These are phyloP conservation scores for Moricandia moricandioides DNA, from an alignment of 345 rosid genomes.

Conservation along the genomic window DNA sequence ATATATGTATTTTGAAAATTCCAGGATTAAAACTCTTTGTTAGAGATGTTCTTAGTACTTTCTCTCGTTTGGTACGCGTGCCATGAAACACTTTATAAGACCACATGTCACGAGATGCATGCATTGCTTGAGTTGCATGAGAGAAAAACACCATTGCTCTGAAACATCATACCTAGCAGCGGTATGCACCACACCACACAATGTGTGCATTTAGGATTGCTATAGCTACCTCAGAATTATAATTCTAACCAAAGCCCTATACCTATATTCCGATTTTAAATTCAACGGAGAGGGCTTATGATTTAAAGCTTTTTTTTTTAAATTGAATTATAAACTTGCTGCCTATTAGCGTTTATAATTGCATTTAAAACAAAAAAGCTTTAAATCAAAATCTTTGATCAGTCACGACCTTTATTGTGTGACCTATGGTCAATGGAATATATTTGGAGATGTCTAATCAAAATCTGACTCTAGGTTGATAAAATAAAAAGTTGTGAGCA, in stretches of 20 bases:
- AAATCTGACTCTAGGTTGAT: background rate
- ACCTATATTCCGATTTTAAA: background rate
- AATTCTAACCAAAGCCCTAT: background rate
- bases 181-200: conserved; percentile 2
- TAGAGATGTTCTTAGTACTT: too few species aligned
- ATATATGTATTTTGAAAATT: too few species aligned
- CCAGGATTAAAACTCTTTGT: too few species aligned
- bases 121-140: background rate
- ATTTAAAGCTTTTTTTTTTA: too few species aligned
- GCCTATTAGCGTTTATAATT: background rate
- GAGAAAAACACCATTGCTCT: background rate
- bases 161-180: background rate
- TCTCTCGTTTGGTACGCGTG: background rate
- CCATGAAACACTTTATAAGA: background rate
- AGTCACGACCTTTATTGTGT: background rate
- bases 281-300: background rate
- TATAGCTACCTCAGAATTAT: background rate
- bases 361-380: background rate
- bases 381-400: background rate
- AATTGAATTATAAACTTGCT: too few species aligned
- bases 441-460: conserved; percentile 22
- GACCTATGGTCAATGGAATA: conserved; percentile 10
- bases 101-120: background rate
- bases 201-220: background rate
- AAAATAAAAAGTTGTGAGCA: background rate